phyloP scores from a whole-genome alignment of 305 asterid genomes.

The Stenogyne calaminthoides region DNA sequence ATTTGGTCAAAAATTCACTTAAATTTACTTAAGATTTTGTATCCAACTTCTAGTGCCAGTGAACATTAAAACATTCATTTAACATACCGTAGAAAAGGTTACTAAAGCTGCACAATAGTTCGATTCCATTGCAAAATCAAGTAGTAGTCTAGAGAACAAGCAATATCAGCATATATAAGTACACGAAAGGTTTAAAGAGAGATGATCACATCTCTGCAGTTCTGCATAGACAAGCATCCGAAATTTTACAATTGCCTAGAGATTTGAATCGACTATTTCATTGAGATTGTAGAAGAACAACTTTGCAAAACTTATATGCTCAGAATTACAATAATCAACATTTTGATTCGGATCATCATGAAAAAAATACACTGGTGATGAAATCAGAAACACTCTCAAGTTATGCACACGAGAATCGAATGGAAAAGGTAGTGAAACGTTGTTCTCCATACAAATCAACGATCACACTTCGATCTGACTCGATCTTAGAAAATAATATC shows the following conservation, averaged over 20 bases:
- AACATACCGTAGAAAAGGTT: conserved; percentile 3
- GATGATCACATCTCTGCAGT: background rate
- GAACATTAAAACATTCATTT: background rate
- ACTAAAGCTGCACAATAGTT: background rate
- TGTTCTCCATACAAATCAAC: background rate
- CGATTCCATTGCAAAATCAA: background rate
- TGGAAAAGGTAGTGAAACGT: conserved; percentile 3
- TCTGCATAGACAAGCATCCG: background rate
- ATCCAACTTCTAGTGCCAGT: conserved; percentile 23
- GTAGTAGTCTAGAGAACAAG: background rate
- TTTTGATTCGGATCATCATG: background rate
- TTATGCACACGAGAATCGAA: conserved; percentile 8
- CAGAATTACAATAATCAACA: background rate
- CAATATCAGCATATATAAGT: conserved; percentile 1
- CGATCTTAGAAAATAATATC: background rate
- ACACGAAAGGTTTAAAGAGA: background rate
- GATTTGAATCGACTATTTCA: background rate
- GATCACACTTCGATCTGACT: background rate
- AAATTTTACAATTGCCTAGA: background rate
- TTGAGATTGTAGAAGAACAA: background rate
- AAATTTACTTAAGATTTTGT: background rate
- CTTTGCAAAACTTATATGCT: background rate
- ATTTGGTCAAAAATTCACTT: conserved; percentile 17
- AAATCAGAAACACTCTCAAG: too few relatives aligned
- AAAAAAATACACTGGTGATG: background rate